phyloP scores from a whole-genome alignment of 1,284 basidiomycete genomes.

The Ustilago cynodontis region DNA sequence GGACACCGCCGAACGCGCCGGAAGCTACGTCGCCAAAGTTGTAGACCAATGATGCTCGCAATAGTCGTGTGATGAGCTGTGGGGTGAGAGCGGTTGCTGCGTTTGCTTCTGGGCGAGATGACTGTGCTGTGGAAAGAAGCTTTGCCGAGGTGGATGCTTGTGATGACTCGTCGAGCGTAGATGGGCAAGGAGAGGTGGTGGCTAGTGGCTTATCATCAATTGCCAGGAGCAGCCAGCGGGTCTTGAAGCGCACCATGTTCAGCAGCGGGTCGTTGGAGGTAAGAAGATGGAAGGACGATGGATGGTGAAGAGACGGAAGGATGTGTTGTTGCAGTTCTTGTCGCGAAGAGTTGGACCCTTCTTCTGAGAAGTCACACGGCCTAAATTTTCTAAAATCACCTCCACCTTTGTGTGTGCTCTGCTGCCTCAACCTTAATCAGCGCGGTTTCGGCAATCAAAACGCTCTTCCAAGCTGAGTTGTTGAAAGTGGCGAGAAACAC shows the following conservation, averaged over 20 bases:
- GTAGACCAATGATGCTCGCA: slow-evolving; percentile 36
- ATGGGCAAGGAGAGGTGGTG: slow-evolving; percentile 16
- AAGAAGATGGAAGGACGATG: neutral
- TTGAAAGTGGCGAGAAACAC: neutral
- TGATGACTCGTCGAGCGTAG: slow-evolving; percentile 1
- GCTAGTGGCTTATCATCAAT: slow-evolving; percentile 36
- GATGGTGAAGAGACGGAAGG: neutral
- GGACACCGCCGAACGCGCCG: slow-evolving; percentile 38
- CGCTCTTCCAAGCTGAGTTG: slow-evolving; percentile 18
- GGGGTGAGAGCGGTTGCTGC: slow-evolving; percentile 24
- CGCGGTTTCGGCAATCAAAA: slow-evolving; percentile 25
- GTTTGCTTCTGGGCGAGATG: neutral
- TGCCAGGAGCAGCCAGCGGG: slow-evolving; percentile 51
- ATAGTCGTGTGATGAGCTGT: slow-evolving; percentile 38
- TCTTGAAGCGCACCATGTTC: slow-evolving; percentile 55
- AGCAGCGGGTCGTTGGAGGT: neutral
- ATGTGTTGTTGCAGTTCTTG: slow-evolving; percentile 3
- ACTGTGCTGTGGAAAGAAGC: slow-evolving; percentile 15
- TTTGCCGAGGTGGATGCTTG: slow-evolving; percentile 13
- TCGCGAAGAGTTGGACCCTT: slow-evolving; percentile 25
- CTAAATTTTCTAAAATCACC: slow-evolving; percentile 20
- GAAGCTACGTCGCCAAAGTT: slow-evolving; percentile 56
- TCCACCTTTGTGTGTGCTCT: slow-evolving; percentile 16
- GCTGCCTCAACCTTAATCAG: neutral
- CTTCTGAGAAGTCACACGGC: slow-evolving; percentile 2